phyloP scores from a whole-genome alignment of 805 yeast genomes.

The Tetrapisispora nanseiensis region DNA sequence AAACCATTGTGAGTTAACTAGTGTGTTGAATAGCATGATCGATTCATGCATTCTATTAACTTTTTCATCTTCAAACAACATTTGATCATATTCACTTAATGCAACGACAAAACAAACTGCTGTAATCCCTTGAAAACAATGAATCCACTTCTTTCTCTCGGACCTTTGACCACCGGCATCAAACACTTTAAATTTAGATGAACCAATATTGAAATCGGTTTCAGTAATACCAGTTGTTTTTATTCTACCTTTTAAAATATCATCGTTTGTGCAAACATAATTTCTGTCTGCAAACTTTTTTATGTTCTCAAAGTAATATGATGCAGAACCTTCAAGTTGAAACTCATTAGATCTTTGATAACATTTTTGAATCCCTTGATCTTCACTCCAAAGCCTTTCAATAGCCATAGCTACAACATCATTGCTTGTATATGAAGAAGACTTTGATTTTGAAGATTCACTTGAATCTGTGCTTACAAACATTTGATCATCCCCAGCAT shows the following conservation, averaged over 20 bases:
- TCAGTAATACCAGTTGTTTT: conserved; percentile 95
- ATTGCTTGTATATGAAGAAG: conserved; percentile 25
- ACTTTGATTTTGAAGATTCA: neutral
- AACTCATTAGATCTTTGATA: conserved; percentile 59
- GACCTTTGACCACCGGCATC: conserved; percentile 97
- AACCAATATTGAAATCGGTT: conserved; percentile 61
- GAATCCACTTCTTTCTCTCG: conserved; percentile 90
- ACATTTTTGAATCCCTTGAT: conserved; percentile 54
- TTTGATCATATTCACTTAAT: conserved; percentile 86
- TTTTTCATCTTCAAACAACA: conserved; percentile 77
- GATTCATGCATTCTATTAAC: conserved; percentile 91
- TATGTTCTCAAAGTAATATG: conserved; percentile 72
- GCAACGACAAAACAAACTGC: conserved; percentile 84
- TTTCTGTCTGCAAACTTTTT: conserved; percentile 49
- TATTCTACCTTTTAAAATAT: conserved; percentile 81
- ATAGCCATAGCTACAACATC: conserved; percentile 66
- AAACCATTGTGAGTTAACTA: conserved; percentile 83
- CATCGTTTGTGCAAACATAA: conserved; percentile 69
- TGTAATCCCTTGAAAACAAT: conserved; percentile 83
- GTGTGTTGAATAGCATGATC: conserved; percentile 67
- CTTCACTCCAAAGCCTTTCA: conserved; percentile 55
- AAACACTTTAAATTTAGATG: conserved; percentile 59
- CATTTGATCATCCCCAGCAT: conserved; percentile 19
- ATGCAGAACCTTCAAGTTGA: conserved; percentile 76
- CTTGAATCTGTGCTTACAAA: conserved; percentile 11